These are phyloP conservation scores for Fusarium heterosporum DNA, from an alignment of 2,329 filamentous ascomycete genomes.

Conservation along the genomic window DNA sequence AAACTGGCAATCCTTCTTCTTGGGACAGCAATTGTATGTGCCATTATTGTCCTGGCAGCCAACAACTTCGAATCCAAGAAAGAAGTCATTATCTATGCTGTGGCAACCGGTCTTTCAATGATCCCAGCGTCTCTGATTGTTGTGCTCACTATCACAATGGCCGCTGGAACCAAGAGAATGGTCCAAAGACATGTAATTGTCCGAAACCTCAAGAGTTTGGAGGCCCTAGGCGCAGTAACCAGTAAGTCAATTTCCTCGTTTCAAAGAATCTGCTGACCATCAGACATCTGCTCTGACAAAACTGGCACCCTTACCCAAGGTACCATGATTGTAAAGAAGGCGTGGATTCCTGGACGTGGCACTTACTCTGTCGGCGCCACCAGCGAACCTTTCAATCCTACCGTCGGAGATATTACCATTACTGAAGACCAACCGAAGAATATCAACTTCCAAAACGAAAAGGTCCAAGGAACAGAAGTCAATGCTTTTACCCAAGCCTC, in stretches of 20 bases:
- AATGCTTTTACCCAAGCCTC: constrained; percentile 52
- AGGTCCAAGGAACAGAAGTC: constrained; percentile 46
- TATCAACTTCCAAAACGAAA: constrained; percentile 46
- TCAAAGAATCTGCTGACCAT: constrained; percentile 28
- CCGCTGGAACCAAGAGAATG: constrained; percentile 65
- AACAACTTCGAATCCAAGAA: constrained; percentile 65
- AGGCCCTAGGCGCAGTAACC: constrained; percentile 69
- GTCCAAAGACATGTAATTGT: constrained; percentile 65
- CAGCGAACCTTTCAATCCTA: constrained; percentile 69
- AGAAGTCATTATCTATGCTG: constrained; percentile 69
- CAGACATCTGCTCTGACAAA: constrained; percentile 68
- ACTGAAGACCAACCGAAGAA: constrained; percentile 52
- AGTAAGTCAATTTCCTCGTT: constrained; percentile 45
- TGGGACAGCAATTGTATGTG: constrained; percentile 73
- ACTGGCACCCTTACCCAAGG: constrained; percentile 66
- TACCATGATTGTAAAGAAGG: constrained; percentile 66
- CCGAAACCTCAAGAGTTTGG: constrained; percentile 62
- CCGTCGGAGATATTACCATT: constrained; percentile 60
- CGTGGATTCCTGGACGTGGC: constrained; percentile 62
- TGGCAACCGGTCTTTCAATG: constrained; percentile 61
- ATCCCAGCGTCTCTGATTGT: constrained; percentile 62
- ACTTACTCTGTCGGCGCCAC: constrained; percentile 61
- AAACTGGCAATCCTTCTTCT: constrained; percentile 75
- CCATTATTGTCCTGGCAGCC: constrained; percentile 75
- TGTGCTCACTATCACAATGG: constrained; percentile 71